These are phyloP conservation scores for Mortierella polycephala DNA, from an alignment of 371 early-diverging fungal genomes.

Conservation along the genomic window DNA sequence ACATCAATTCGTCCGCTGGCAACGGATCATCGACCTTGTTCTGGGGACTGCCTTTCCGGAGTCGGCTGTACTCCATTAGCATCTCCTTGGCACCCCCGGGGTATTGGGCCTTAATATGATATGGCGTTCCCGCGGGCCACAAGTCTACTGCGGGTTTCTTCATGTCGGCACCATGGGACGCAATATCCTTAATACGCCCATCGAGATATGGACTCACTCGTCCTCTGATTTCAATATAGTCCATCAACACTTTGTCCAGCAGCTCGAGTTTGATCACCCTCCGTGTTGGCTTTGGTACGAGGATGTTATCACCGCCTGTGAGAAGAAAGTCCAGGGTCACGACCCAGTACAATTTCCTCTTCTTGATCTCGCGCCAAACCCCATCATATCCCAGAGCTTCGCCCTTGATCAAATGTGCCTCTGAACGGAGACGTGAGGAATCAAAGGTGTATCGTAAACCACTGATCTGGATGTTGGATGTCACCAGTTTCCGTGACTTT, in stretches of 20 bases:
- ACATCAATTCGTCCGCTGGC: not conserved
- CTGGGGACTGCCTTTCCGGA: slow-evolving; percentile 4
- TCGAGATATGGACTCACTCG: slow-evolving; percentile 47
- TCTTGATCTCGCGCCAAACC: slow-evolving; percentile 25
- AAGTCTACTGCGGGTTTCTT: not conserved
- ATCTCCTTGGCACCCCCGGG: slow-evolving; percentile 36
- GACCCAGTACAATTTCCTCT: slow-evolving; percentile 56
- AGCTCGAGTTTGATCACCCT: slow-evolving; percentile 20
- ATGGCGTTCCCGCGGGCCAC: slow-evolving; percentile 41
- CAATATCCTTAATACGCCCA: slow-evolving; percentile 52
- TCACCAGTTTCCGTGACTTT: slow-evolving; percentile 41
- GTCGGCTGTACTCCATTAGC: slow-evolving; percentile 26
- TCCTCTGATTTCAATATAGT: slow-evolving; percentile 37
- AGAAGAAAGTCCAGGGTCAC: slow-evolving; percentile 68
- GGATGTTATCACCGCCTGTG: slow-evolving; percentile 70
- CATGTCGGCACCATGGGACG: not conserved
- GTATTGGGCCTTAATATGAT: slow-evolving; percentile 39
- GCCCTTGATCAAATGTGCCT: slow-evolving; percentile 21
- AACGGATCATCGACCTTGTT: not conserved
- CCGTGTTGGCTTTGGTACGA: slow-evolving; percentile 20
- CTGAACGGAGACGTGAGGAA: slow-evolving; percentile 20
- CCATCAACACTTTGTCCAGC: slow-evolving; percentile 52
- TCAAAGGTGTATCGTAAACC: slow-evolving; percentile 40
- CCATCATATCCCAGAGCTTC: slow-evolving; percentile 21
- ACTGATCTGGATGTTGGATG: slow-evolving; percentile 56